phyloP scores from a whole-genome alignment of 2,329 filamentous ascomycete species.

The Sarocladium oryzae region DNA sequence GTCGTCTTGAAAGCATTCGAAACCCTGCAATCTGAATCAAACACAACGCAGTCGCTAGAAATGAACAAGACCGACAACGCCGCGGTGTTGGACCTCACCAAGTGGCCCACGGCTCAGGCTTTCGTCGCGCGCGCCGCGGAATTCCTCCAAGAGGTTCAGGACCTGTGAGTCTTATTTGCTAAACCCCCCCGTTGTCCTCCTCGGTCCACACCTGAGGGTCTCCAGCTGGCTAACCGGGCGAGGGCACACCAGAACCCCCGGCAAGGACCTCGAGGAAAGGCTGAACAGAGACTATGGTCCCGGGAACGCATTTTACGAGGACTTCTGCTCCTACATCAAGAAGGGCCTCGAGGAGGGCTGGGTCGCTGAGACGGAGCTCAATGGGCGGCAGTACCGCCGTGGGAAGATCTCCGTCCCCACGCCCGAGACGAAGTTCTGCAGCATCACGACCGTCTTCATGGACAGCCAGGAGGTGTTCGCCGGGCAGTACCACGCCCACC shows the following conservation, averaged over 20 bases:
- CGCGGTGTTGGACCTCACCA: neutral
- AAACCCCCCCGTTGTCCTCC: neutral
- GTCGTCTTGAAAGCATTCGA: no score
- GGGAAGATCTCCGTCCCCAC: constrained; percentile 39
- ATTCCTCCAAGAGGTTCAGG: neutral
- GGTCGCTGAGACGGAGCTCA: constrained; percentile 35
- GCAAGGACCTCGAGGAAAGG: constrained; percentile 34
- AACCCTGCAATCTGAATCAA: no score
- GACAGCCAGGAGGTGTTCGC: constrained; percentile 40
- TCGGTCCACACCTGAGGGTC: neutral
- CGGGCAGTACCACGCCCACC: constrained; percentile 48
- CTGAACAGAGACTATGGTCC: constrained; percentile 38
- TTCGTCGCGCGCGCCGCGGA: neutral
- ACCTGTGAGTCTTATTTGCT: neutral
- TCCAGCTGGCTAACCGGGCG: neutral
- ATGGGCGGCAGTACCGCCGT: constrained; percentile 40
- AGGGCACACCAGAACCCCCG: constrained; percentile 30
- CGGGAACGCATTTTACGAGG: constrained; percentile 35
- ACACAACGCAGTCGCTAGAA: no score
- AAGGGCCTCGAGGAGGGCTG: constrained; percentile 37
- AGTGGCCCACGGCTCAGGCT: neutral
- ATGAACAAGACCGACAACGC: neutral
- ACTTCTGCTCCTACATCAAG: constrained; percentile 31
- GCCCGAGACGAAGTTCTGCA: constrained; percentile 42
- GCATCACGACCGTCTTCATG: constrained; percentile 53